Evolutionary conservation across 495 filamentous ascomycete genomes (phyloP).

Genomic region (Astrocystis sublimbata): DNA sequence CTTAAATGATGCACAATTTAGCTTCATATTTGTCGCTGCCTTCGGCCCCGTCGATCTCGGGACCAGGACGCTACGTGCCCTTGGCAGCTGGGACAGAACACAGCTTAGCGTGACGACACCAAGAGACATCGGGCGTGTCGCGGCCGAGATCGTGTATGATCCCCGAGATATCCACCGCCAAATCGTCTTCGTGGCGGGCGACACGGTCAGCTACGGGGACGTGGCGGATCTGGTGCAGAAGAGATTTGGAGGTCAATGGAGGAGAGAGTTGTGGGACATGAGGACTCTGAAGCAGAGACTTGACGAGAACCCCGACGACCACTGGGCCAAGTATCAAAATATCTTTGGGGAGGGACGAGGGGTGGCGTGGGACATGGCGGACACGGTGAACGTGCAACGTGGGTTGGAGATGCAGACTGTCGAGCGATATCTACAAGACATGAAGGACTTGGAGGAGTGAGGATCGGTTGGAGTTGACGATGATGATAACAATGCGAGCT

Average conservation of each 20-base stretch:
- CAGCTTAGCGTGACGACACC: constrained; percentile 58
- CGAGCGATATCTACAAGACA: constrained; percentile 41
- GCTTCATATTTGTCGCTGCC: constrained; percentile 58
- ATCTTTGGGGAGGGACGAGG: constrained; percentile 61
- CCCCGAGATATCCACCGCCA: constrained; percentile 28
- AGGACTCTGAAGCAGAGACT: constrained; percentile 43
- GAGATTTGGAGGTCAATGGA: constrained; percentile 42
- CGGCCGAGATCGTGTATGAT: constrained; percentile 51
- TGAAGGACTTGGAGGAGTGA: constrained; percentile 21
- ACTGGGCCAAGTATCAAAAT: constrained; percentile 58
- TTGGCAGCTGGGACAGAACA: constrained; percentile 60
- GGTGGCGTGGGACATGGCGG: constrained; percentile 56
- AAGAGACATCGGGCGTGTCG: constrained; percentile 58
- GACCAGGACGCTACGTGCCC: constrained; percentile 43
- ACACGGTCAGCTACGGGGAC: constrained; percentile 56
- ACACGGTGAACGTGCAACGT: constrained; percentile 48
- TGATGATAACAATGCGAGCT: no score
- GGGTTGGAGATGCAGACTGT: constrained; percentile 45
- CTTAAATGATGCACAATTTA: constrained; percentile 21
- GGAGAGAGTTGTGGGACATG: constrained; percentile 47
- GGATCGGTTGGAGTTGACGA: no score
- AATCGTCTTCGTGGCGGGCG: constrained; percentile 58
- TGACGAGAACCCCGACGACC: constrained; percentile 46
- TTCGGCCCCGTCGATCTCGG: constrained; percentile 57
- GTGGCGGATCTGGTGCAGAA: constrained; percentile 52